Percentiles rank a stretch among this genome's conserved stretches.
Evolutionary conservation across 2,329 filamentous ascomycete species (phyloP).

Genomic region (Westerdykella sp.): DNA sequence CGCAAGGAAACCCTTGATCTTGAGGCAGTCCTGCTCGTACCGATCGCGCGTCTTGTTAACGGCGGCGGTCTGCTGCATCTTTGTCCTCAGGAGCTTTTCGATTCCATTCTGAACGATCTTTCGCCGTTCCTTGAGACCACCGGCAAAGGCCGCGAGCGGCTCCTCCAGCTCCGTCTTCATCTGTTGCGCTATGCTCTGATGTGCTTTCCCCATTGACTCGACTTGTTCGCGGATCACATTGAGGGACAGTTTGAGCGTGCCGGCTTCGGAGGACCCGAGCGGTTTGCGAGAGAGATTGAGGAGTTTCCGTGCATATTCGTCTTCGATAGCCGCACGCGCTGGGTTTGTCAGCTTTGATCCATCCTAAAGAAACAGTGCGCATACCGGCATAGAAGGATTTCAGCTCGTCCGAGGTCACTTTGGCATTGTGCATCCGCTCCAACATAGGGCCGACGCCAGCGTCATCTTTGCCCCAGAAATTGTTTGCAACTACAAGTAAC

Average conservation of each 20-base stretch:
- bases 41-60: slow-evolving; percentile 96
- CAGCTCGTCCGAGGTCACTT: slow-evolving; percentile 89
- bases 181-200: slow-evolving; percentile 80
- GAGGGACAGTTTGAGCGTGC: slow-evolving; percentile 74
- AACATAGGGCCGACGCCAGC: slow-evolving; percentile 87
- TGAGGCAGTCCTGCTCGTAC: slow-evolving; percentile 95
- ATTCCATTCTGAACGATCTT: slow-evolving; percentile 95
- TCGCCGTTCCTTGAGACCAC: slow-evolving; percentile 89
- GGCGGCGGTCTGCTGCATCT: slow-evolving; percentile 80
- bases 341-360: slow-evolving; percentile 7
- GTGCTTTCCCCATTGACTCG: slow-evolving; percentile 89
- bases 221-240: slow-evolving; percentile 85
- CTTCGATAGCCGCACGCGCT: slow-evolving; percentile 90
- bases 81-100: slow-evolving; percentile 88
- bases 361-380: slow-evolving; percentile 14
- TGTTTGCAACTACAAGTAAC: slow-evolving; percentile 74
- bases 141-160: slow-evolving; percentile 81
- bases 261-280: slow-evolving; percentile 79
- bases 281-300: slow-evolving; percentile 80
- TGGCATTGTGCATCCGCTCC: slow-evolving; percentile 89
- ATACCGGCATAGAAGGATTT: slow-evolving; percentile 81
- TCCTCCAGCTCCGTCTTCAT: slow-evolving; percentile 97
- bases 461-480: slow-evolving; percentile 99
- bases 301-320: slow-evolving; percentile 90
- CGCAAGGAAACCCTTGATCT: slow-evolving; percentile 96